Percentiles rank a stretch among this genome's conserved stretches.
Evolutionary conservation across 352 stramenopile genomes (phyloP).

Genomic region (Phytopythium helicoides): DNA sequence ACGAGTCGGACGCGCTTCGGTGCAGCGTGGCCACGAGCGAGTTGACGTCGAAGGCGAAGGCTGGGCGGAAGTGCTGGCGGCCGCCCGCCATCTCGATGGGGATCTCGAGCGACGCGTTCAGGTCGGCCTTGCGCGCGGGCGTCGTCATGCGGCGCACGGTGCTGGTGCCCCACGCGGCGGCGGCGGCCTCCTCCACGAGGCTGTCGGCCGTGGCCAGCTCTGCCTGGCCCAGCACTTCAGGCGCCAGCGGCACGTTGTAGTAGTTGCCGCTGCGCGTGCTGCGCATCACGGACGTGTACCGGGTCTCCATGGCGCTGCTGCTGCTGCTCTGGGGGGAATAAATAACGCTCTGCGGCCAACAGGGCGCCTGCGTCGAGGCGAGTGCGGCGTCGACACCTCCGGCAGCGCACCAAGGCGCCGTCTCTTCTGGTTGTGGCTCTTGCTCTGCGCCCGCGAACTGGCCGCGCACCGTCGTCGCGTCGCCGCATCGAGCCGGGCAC

Average conservation of each 20-base stretch:
- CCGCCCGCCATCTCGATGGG: conserved; percentile 5
- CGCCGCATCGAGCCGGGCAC: too few relatives aligned
- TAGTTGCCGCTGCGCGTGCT: conserved; percentile 59
- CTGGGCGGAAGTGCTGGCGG: conserved; percentile 35
- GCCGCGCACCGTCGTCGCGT: too few relatives aligned
- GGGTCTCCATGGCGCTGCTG: conserved; percentile 48
- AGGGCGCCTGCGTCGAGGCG: too few relatives aligned
- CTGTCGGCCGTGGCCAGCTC: conserved; percentile 13
- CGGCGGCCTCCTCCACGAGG: conserved; percentile 16
- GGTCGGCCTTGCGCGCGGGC: conserved; percentile 33
- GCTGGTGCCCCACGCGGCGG: conserved; percentile 36
- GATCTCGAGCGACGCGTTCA: conserved; percentile 38
- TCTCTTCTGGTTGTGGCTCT: too few relatives aligned
- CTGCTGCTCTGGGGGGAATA: conserved; percentile 10
- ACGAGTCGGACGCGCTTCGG: conserved; percentile 16
- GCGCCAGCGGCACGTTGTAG: conserved; percentile 48
- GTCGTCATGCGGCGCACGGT: conserved; percentile 38
- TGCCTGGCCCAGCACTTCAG: conserved; percentile 12
- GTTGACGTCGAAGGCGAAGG: conserved; percentile 60
- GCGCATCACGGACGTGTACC: conserved; percentile 51
- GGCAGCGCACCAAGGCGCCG: too few relatives aligned
- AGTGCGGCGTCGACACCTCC: too few relatives aligned
- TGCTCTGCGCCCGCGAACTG: too few relatives aligned
- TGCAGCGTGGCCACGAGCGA: conserved; percentile 40
- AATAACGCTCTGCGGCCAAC: too few relatives aligned